Base-by-base conservation (phyloP, 2,329 filamentous ascomycete genomes). In the Scedosporium dehoogii region DNA sequence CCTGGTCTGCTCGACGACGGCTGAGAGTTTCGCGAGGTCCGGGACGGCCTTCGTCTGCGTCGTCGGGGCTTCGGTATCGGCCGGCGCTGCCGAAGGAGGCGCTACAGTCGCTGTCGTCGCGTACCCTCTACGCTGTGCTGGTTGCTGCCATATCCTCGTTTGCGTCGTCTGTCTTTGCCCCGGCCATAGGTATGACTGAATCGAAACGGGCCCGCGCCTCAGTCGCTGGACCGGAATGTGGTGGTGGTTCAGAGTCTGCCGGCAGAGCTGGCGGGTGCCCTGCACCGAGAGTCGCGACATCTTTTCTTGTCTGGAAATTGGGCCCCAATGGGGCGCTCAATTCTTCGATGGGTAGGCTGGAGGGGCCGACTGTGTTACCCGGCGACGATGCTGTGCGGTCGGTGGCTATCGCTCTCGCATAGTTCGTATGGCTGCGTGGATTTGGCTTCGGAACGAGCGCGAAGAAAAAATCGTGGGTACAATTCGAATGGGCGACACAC, bases 1-100 rank as follows among this genome's bases (percentile, higher is more conserved):
- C 62, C 71, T 73, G 64, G 76, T 75, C 46, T 75, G 76, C 64
- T 77, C 72, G 38, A 79, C 77, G 16, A 77, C 71, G 46, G 70
- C 69, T 33, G 73, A 72, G 46, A 81, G 71, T 63, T 76, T 74
- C 57, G 72, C 68, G 21, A 78, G 70, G 64, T 79, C 74, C 4
- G 73, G 71, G 42, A 73, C 64, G 62, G 71, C 68, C 60, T 67
- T 65, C 44, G 29, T 53, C 53, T 60, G 29, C 3, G 60, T 23
- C 27, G 51, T 25, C 14, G 41, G 7, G 2, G 29, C 46, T 9
- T 29, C 60, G 14, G 60, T 42, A 25, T 44, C 55, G 16, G 42
- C 27, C 25, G 18, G 21, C 42, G 42, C 44, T 18, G 25, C 25
- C 25, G 69, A 64, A 9, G 65, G 56, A 10, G 64, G 65, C 27